Evolutionary conservation across 2,329 filamentous ascomycete species (phyloP), one percentile per base, ranked within the genome.

Genomic region (Diaporthe citriasiana): DNA sequence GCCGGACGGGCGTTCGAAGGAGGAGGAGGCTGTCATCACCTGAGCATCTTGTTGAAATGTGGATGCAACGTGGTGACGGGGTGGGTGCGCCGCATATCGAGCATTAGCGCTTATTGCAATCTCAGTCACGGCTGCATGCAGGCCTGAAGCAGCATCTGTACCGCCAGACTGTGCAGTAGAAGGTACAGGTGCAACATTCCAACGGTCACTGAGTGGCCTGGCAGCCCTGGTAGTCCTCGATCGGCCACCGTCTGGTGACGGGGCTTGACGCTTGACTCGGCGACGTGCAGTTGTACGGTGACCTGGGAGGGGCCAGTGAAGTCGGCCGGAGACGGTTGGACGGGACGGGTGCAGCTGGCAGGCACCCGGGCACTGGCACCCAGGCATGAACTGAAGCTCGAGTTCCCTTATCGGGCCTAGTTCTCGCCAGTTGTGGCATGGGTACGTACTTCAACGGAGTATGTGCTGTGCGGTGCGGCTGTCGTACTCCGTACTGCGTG

Each of bases 11-110:
- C 12, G 12, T 17, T 13, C 25, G 56, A 42, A 27, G n/a, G 47
- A 55, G 25, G 45, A 53, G 33, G 50, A 63, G 56, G 30, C 69
- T 53, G 45, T 22, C 63, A 51, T 66, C 63, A 66, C 45, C 45
- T 68, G 63, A 53, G n/a, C n/a, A n/a, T n/a, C n/a, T n/a, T n/a
- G n/a, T n/a, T n/a, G n/a, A n/a, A 33, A 27, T 22, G 45, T 53
- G 30, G 22, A 47, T 68, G 63, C 63, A 68, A 68, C 63, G 63
- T 68, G 63, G 63, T 68, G 63, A 68, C 63, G 30, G 57, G 57
- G 57, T 60, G 38, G 60, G 45, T 51, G 60, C 60, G 60, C 45
- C 45, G 45, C 45, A 65, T 13, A 50, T 65, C 25, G 60, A 66
- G 60, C 60, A 66, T 12, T 51, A 66, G 63, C 45, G 63, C 63